Base-by-base conservation (phyloP, 2,329 filamentous ascomycete species). In the Aspergillus luchuensis region DNA sequence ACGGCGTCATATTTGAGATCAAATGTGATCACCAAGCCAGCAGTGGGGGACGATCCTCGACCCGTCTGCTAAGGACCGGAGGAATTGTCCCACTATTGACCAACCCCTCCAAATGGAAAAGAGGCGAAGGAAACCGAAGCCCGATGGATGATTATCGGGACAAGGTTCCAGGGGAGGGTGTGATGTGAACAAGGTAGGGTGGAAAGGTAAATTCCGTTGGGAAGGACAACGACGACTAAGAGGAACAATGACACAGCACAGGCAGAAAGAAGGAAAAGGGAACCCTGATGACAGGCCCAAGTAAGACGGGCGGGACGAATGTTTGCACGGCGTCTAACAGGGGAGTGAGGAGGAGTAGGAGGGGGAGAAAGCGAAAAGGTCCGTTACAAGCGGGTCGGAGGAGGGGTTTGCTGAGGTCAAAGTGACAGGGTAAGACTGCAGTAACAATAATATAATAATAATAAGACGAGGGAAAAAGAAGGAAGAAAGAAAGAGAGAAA, bases 1-100 rank as follows among this genome's bases (percentile, higher is more conserved):
- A 67, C 67, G 70, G 63, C 68, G 73, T 72, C 74, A 77, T 76
- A 69, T 74, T 74, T 67, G 63, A 70, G 67, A 59, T 57, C 43
- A 52, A 60, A 61, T 51, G 59, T 60, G 61, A 63, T 62, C 56
- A 64, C 58, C 62, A 60, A 53, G 56, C 60, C 63, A 60, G 57
- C 60, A 47, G 33, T 36, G 33, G 33, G 41, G 64, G 58, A 59
- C 57, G 59, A 63, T 63, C 61, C 57, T 39, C 58, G 48, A 59
- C 39, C 45, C 53, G 54, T 60, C 56, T 43, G 63, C 59, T 56
- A 50, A 59, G 21, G 58, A 47, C 5, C 41, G 43, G 41, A 53
- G 36, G 55, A 51, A 49, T 56, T 48, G 43, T 50, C 51, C 45
- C 33, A 21, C 53, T 57, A 50, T 45, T 45, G 41, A 45, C 57